Evolutionary conservation across 768 basidiomycete genomes (phyloP).

Genomic region (Phlebiopsis flavidoalba): DNA sequence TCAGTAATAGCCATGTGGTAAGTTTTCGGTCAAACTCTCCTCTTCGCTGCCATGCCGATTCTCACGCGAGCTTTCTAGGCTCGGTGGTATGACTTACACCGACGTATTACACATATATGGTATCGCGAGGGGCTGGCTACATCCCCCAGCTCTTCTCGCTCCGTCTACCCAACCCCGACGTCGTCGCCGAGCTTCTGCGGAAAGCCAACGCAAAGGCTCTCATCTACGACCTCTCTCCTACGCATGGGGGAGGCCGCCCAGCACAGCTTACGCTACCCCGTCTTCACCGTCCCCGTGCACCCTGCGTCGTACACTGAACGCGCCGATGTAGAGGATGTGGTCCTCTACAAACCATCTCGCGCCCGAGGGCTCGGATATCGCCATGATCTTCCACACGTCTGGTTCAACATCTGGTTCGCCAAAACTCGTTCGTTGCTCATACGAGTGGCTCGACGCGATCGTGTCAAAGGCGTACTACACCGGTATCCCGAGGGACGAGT

Average conservation of each 20-base stretch:
- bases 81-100: conserved; percentile 61
- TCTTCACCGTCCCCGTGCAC: conserved; percentile 47
- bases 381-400: conserved; percentile 75
- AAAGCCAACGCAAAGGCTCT: conserved; percentile 57
- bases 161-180: conserved; percentile 60
- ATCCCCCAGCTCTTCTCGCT: conserved; percentile 73
- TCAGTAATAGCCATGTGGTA: conserved; percentile 69
- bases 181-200: conserved; percentile 60
- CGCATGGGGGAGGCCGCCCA: no score
- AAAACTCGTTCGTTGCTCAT: conserved; percentile 70
- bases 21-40: conserved; percentile 19
- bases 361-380: conserved; percentile 36
- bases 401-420: conserved; percentile 83
- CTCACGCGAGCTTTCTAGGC: conserved; percentile 35
- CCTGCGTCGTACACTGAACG: conserved; percentile 36
- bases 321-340: conserved; percentile 31
- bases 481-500: conserved; percentile 40
- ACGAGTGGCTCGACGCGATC: conserved; percentile 59
- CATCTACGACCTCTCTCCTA: conserved; percentile 59
- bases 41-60: background rate
- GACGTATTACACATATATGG: conserved; percentile 72
- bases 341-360: conserved; percentile 40
- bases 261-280: conserved; percentile 30
- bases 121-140: conserved; percentile 65
- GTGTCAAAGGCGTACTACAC: conserved; percentile 55